Evolutionary conservation across 192 early-diverging fungal species (phyloP).

Genomic region (Obelidium mucronatum): DNA sequence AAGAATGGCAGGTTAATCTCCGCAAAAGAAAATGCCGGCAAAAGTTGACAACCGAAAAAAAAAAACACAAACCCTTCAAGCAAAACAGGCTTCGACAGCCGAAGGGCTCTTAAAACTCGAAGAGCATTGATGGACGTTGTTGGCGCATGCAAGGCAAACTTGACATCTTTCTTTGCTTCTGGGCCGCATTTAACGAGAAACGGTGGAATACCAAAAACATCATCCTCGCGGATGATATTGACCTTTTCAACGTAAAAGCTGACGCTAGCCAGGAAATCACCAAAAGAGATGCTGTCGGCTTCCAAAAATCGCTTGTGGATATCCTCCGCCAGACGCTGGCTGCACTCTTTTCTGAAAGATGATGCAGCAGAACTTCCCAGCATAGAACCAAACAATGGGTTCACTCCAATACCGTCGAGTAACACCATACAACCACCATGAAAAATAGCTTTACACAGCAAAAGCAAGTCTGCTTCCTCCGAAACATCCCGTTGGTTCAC

Average conservation of each 20-base stretch:
- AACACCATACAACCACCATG: conserved; percentile 93
- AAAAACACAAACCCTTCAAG: conserved; percentile 74
- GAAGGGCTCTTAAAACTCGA: conserved; percentile 88
- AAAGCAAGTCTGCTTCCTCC: not conserved
- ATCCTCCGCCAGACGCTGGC: conserved; percentile 18
- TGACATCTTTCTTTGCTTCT: conserved; percentile 52
- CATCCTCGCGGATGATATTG: conserved; percentile 9
- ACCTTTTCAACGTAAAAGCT: conserved; percentile 26
- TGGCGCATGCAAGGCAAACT: conserved; percentile 88
- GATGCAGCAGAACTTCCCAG: conserved; percentile 35
- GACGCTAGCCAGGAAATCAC: conserved; percentile 13
- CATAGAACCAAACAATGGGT: conserved; percentile 58
- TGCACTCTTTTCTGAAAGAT: conserved; percentile 19
- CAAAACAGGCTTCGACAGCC: conserved; percentile 89
- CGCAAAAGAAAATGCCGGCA: not conserved
- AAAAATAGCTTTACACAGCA: conserved; percentile 61
- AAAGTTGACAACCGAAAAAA: not conserved
- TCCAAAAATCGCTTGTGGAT: conserved; percentile 1
- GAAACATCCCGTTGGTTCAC: not conserved
- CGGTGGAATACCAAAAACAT: conserved; percentile 76
- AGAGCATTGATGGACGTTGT: conserved; percentile 89
- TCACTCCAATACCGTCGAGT: conserved; percentile 90
- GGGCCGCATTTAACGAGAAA: conserved; percentile 80
- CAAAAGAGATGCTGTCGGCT: not conserved
- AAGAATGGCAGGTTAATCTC: not conserved